Evolutionary conservation across 129 eudicot species (phyloP).

Genomic region (Ambrosia trifida): DNA sequence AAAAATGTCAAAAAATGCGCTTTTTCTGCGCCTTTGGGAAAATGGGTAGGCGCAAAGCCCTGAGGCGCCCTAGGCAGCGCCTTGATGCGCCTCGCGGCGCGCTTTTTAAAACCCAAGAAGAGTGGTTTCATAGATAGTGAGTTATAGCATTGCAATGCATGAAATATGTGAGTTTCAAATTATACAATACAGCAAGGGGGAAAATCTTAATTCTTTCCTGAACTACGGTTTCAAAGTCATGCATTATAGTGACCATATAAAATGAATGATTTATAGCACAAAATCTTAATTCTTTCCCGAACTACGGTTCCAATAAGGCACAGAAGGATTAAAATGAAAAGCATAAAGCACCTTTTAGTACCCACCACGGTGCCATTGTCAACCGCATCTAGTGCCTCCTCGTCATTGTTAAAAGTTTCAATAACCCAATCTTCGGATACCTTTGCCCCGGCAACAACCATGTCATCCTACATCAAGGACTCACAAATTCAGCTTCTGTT

Average conservation of each 20-base stretch:
- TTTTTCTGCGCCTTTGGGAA: too few species aligned
- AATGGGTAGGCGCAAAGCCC: too few species aligned
- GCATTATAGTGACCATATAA: conserved; percentile 7
- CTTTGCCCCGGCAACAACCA: conserved; percentile 38
- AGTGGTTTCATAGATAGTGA: background rate
- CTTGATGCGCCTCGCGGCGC: too few species aligned
- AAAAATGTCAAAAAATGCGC: too few species aligned
- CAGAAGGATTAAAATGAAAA: conserved; percentile 19
- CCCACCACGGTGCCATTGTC: conserved; percentile 67
- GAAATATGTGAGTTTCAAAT: background rate
- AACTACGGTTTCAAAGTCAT: background rate
- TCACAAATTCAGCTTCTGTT: background rate
- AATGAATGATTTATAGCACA: background rate
- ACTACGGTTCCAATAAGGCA: conserved; percentile 1
- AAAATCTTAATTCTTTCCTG: too few species aligned
- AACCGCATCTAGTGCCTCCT: conserved; percentile 71
- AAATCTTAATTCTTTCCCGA: too few species aligned
- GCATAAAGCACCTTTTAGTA: conserved; percentile 33
- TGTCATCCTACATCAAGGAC: conserved; percentile 50
- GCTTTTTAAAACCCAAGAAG: too few species aligned
- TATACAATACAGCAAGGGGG: background rate
- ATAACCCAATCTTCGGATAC: conserved; percentile 53
- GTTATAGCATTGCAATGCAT: conserved; percentile 15
- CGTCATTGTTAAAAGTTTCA: conserved; percentile 57
- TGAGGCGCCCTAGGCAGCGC: too few species aligned